phyloP scores from a whole-genome alignment of 306 rosid genomes.

The Astragalus membranaceus region DNA sequence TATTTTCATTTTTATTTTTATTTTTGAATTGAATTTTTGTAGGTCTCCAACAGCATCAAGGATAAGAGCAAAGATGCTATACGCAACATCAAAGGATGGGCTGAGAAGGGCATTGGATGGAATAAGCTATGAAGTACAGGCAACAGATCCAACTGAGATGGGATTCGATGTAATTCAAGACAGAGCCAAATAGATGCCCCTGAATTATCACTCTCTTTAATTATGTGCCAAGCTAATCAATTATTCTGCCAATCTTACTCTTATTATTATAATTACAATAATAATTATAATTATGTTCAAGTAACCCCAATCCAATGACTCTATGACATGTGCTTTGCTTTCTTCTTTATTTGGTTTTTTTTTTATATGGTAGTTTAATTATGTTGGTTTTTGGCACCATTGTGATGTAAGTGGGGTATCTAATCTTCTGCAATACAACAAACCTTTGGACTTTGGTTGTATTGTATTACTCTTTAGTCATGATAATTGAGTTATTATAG shows the following conservation, averaged over 20 bases:
- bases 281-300: background rate
- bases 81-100: constrained; percentile 96
- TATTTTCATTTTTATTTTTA: background rate
- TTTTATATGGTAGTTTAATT: constrained; percentile 11
- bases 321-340: constrained; percentile 19
- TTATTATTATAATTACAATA: background rate
- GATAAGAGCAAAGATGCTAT: constrained; percentile 88
- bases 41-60: constrained; percentile 97
- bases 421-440: constrained; percentile 22
- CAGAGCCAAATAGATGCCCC: constrained; percentile 30
- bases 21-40: background rate
- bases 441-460: background rate
- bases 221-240: constrained; percentile 26
- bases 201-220: background rate
- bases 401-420: constrained; percentile 36
- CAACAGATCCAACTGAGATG: constrained; percentile 98
- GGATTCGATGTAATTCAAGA: constrained; percentile 70
- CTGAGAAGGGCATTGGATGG: constrained; percentile 91
- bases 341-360: background rate
- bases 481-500: constrained; percentile 9
- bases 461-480: too few relatives aligned
- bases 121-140: constrained; percentile 83
- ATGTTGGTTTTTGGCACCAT: constrained; percentile 24
- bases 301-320: constrained; percentile 24
- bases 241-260: constrained; percentile 25